Evolutionary conservation across 163 green algal species (phyloP).

Genomic region (Trebouxiophyceae sp.): DNA sequence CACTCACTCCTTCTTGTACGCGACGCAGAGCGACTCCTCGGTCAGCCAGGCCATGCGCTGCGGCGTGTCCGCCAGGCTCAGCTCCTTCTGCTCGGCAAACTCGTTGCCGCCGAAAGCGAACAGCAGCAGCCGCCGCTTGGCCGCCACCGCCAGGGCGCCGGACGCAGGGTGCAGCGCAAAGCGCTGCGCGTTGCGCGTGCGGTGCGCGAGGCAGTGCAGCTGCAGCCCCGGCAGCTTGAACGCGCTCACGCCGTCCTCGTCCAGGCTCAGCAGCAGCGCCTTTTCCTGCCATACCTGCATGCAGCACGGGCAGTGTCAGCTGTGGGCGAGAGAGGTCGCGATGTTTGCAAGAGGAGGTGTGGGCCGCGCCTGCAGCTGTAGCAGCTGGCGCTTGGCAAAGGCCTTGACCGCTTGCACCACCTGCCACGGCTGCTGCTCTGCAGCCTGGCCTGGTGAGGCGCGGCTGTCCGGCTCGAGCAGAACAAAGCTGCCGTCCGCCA

Average conservation of each 20-base stretch:
- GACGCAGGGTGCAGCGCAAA: conserved; percentile 46
- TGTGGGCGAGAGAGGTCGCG: too few relatives aligned
- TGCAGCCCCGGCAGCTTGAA: conserved; percentile 43
- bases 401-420: conserved; percentile 22
- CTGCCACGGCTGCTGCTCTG: conserved; percentile 6
- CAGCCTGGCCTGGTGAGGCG: neutral
- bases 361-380: conserved; percentile 26
- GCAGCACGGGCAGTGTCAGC: too few relatives aligned
- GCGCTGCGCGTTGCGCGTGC: conserved; percentile 26
- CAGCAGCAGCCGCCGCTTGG: conserved; percentile 30
- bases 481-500: conserved; percentile 25
- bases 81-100: conserved; percentile 41
- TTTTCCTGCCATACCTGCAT: conserved; percentile 13
- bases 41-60: conserved; percentile 27
- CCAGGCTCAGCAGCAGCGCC: conserved; percentile 30
- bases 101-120: conserved; percentile 40
- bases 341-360: too few relatives aligned
- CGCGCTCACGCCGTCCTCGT: conserved; percentile 50
- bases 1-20: conserved; percentile 24
- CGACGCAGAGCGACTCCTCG: conserved; percentile 30
- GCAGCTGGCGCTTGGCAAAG: conserved; percentile 14
- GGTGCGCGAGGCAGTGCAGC: conserved; percentile 43
- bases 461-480: conserved; percentile 5
- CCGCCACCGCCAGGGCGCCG: conserved; percentile 22
- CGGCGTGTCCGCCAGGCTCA: conserved; percentile 22